Conservation (phyloP, 805 yeast species). For the Wickerhamiella sergipiensis region DNA sequence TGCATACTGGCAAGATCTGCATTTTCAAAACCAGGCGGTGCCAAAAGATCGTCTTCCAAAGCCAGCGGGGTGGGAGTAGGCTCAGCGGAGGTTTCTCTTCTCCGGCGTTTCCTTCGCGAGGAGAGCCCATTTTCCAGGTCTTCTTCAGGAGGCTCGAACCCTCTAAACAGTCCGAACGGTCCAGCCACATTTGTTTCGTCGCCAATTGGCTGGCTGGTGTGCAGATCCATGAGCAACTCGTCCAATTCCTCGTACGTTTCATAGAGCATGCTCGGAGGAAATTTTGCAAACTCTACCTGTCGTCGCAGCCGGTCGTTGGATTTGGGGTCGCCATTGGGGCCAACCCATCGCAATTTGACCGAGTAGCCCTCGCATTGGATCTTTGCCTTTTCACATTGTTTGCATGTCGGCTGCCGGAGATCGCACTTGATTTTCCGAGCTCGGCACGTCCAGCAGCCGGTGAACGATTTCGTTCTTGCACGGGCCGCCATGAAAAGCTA, state of each 20-base stretch:
- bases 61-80: background rate
- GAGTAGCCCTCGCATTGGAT: conserved; percentile 71
- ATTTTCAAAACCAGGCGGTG: background rate
- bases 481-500: conserved; percentile 24
- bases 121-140: background rate
- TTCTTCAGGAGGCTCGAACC: conserved; percentile 16
- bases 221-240: conserved; percentile 43
- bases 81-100: background rate
- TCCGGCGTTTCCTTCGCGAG: background rate
- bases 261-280: conserved; percentile 45
- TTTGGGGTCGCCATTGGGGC: conserved; percentile 13
- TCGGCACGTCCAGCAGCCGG: conserved; percentile 84
- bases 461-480: conserved; percentile 47
- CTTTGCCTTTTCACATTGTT: conserved; percentile 54
- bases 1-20: background rate
- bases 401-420: conserved; percentile 52
- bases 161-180: conserved; percentile 73
- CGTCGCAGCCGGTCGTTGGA: conserved; percentile 20
- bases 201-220: conserved; percentile 31
- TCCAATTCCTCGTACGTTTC: conserved; percentile 77
- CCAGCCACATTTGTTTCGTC: conserved; percentile 46
- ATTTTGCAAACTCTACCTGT: conserved; percentile 58
- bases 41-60: background rate
- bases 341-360: conserved; percentile 67
- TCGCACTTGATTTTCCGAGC: conserved; percentile 73